A percentile compares a stretch with the other conserved stretches of the same genome.
These are phyloP conservation scores for Laburnicola sp. DNA, from an alignment of 2,329 filamentous ascomycete genomes.

Conservation along the genomic window DNA sequence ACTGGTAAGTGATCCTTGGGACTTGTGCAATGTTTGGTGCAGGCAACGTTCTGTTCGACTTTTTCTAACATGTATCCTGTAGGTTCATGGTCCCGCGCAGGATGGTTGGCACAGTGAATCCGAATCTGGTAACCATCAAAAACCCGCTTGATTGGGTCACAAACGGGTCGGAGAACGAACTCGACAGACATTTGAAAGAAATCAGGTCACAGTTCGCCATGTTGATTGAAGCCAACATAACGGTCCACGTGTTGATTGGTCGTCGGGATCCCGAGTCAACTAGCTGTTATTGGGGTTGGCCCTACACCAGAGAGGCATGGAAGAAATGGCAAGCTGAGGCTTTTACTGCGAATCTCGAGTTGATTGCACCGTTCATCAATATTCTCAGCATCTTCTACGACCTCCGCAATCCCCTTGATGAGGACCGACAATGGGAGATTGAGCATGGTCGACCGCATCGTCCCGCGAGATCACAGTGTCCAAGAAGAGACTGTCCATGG, in stretches of 20 bases:
- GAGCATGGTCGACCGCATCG: constrained; percentile 12
- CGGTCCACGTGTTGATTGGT: constrained; percentile 29
- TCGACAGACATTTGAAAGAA: background rate
- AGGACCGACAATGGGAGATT: constrained; percentile 17
- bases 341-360: constrained; percentile 21
- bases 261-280: constrained; percentile 17
- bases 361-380: constrained; percentile 22
- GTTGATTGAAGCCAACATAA: constrained; percentile 20
- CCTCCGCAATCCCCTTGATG: constrained; percentile 26
- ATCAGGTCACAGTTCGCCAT: constrained; percentile 13
- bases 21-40: background rate
- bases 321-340: constrained; percentile 11
- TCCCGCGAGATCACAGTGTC: constrained; percentile 13
- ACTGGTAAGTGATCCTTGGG: constrained; percentile 12
- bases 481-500: constrained; percentile 15
- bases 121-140: background rate
- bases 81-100: constrained; percentile 19
- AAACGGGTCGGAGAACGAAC: background rate
- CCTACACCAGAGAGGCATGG: constrained; percentile 19
- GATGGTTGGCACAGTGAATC: constrained; percentile 8
- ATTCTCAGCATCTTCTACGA: constrained; percentile 31
- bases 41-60: background rate
- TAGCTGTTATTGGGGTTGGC: constrained; percentile 34
- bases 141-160: too few relatives aligned
- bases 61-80: background rate